Evolutionary conservation across 2,329 filamentous ascomycete genomes (phyloP).

Genomic region (Alternaria sp.): DNA sequence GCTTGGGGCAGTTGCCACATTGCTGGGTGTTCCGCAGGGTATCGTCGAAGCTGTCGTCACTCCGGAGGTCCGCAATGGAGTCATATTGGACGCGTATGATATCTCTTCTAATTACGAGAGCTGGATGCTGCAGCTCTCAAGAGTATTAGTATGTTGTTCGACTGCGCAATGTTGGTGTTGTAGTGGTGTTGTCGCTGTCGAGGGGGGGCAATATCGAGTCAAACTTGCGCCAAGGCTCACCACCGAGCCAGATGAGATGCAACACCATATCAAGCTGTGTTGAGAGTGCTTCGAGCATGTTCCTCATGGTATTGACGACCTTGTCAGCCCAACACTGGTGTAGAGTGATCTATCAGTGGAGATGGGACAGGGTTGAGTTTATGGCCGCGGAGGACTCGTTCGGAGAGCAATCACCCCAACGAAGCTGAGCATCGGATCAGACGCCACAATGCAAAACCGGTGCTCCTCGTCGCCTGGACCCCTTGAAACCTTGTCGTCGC

Average conservation of each 20-base stretch:
- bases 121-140: background rate
- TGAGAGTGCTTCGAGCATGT: background rate
- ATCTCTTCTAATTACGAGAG: background rate
- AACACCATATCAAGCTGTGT: slow-evolving; percentile 2
- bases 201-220: background rate
- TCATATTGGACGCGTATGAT: background rate
- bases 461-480: background rate
- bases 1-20: background rate
- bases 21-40: background rate
- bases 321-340: background rate
- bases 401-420: slow-evolving; percentile 3
- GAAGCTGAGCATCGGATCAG: background rate
- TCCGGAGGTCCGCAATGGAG: background rate
- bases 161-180: background rate
- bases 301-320: background rate
- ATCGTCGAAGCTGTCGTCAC: background rate
- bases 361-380: background rate
- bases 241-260: slow-evolving; percentile 3
- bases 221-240: slow-evolving; percentile 8
- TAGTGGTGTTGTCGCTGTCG: slow-evolving; percentile 10
- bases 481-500: background rate
- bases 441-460: background rate
- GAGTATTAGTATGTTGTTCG: background rate
- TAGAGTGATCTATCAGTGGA: background rate
- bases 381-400: background rate